A percentile compares a stretch with the other conserved stretches of the same genome.
Evolutionary conservation across 352 stramenopile genomes (phyloP).

Genomic region (Peronospora belbahrii): DNA sequence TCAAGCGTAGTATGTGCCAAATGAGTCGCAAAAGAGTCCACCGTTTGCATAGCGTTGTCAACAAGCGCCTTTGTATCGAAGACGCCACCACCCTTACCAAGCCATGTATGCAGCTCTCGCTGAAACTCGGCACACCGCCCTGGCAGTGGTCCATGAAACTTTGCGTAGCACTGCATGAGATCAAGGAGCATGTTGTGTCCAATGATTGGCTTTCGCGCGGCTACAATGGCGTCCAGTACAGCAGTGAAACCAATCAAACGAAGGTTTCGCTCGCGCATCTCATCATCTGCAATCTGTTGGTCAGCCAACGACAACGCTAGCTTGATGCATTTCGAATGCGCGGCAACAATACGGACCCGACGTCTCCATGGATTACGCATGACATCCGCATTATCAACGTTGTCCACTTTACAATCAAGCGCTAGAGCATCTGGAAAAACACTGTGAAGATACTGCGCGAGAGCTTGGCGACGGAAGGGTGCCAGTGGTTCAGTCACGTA

Average conservation of each 20-base stretch:
- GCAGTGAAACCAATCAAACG: slow-evolving; percentile 58
- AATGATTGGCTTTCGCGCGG: slow-evolving; percentile 42
- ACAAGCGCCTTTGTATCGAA: slow-evolving; percentile 77
- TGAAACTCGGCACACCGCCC: slow-evolving; percentile 48
- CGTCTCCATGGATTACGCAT: slow-evolving; percentile 50
- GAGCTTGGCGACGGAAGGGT: slow-evolving; percentile 51
- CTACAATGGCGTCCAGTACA: slow-evolving; percentile 47
- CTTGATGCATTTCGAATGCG: slow-evolving; percentile 18
- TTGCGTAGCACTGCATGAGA: slow-evolving; percentile 72
- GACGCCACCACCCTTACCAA: slow-evolving; percentile 29
- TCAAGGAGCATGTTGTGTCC: slow-evolving; percentile 80
- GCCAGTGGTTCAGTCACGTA: slow-evolving; percentile 55
- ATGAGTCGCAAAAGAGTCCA: slow-evolving; percentile 50
- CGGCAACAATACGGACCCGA: slow-evolving; percentile 42
- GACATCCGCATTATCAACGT: slow-evolving; percentile 33
- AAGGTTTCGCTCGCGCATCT: slow-evolving; percentile 40
- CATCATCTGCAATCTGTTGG: slow-evolving; percentile 23
- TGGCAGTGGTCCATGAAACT: slow-evolving; percentile 62
- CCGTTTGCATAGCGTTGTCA: slow-evolving; percentile 50
- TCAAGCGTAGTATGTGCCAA: slow-evolving; percentile 56
- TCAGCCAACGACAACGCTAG: slow-evolving; percentile 28
- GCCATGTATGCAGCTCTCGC: slow-evolving; percentile 44
- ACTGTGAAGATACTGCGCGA: slow-evolving; percentile 44
- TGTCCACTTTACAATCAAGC: slow-evolving; percentile 67
- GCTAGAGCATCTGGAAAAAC: slow-evolving; percentile 32